Percentiles rank a stretch among this genome's conserved stretches.
Conservation (phyloP, 2,329 filamentous ascomycete genomes). For the Claviceps lovelessii region DNA sequence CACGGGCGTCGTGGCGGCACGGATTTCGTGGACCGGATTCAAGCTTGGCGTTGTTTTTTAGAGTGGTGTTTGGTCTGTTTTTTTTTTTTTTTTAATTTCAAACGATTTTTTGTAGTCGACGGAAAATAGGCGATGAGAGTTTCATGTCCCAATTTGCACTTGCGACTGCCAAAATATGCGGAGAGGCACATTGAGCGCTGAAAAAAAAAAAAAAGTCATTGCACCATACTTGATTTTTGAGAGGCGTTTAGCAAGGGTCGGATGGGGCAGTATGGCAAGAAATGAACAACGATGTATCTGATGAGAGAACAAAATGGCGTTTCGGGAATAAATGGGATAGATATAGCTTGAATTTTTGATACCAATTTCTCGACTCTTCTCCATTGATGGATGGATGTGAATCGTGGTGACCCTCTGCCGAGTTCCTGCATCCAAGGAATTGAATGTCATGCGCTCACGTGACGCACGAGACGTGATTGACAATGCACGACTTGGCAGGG, state of each 20-base stretch:
- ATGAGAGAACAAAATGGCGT: neutral
- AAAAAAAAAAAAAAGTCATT: neutral
- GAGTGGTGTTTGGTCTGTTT: neutral
- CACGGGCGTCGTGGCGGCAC: constrained; percentile 7
- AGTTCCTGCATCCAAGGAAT: too few relatives aligned
- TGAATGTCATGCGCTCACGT: neutral
- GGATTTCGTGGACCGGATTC: constrained; percentile 7
- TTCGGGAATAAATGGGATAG: neutral
- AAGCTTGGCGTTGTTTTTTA: constrained; percentile 7
- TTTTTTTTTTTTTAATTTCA: neutral
- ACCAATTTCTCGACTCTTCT: too few relatives aligned
- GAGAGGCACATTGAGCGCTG: neutral
- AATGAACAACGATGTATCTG: too few relatives aligned
- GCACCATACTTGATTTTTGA: neutral
- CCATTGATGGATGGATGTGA: too few relatives aligned
- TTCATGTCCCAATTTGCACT: too few relatives aligned
- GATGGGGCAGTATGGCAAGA: neutral
- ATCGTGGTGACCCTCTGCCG: too few relatives aligned
- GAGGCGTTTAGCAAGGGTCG: neutral
- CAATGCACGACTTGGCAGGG: too few relatives aligned
- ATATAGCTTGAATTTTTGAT: too few relatives aligned
- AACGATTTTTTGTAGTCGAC: too few relatives aligned
- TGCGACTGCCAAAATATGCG: too few relatives aligned
- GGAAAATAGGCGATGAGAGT: too few relatives aligned
- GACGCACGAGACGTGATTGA: neutral